Conservation (phyloP, 768 basidiomycete genomes). For the Trametes cinnabarina region DNA sequence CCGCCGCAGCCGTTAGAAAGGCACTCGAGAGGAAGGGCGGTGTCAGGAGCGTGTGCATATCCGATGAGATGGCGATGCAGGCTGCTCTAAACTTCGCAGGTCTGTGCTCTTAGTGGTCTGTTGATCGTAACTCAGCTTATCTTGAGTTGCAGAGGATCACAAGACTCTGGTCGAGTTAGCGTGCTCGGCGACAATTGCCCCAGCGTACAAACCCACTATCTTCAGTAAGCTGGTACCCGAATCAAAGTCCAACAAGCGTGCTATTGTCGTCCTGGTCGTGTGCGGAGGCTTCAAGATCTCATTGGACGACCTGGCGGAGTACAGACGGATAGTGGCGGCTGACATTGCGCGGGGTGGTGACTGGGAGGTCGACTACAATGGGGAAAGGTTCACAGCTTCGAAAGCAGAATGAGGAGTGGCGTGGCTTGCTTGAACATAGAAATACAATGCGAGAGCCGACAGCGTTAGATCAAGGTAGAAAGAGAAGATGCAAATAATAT, state of each 20-base stretch:
- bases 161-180: conserved; percentile 74
- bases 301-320: conserved; percentile 50
- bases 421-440: conserved; percentile 5
- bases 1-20: conserved; percentile 60
- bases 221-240: conserved; percentile 51
- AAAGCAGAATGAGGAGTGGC: conserved; percentile 9
- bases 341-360: conserved; percentile 31
- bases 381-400: conserved; percentile 1
- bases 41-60: conserved; percentile 57
- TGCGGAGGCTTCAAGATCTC: conserved; percentile 74
- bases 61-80: conserved; percentile 70
- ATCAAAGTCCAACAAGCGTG: conserved; percentile 26
- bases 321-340: conserved; percentile 38
- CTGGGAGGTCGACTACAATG: conserved; percentile 25
- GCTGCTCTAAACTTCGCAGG: conserved; percentile 56
- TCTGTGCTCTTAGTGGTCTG: conserved; percentile 31
- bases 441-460: conserved; percentile 9
- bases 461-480: conserved; percentile 7
- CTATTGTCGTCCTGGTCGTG: conserved; percentile 61
- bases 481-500: too few relatives aligned
- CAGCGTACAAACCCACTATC: conserved; percentile 58
- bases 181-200: conserved; percentile 65
- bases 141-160: conserved; percentile 56
- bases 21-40: conserved; percentile 58
- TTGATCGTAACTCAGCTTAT: background rate